These are phyloP conservation scores for Artemisia tridentata DNA, from an alignment of 129 eudicot genomes.

Conservation along the genomic window DNA sequence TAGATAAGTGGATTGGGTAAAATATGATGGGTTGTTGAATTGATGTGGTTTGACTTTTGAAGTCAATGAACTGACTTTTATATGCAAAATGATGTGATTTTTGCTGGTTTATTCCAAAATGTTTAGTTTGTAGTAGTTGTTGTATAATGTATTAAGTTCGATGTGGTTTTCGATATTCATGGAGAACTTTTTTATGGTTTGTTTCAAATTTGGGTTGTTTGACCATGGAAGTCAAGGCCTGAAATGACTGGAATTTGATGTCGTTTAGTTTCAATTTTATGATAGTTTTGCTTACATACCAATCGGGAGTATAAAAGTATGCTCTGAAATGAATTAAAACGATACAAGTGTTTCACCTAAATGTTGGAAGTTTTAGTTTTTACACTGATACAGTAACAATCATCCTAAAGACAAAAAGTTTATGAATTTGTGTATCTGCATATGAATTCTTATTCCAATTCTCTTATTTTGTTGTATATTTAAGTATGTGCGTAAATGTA, in stretches of 20 bases:
- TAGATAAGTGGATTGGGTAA: neutral
- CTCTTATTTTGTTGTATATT: no score
- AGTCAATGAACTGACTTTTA: conserved; percentile 18
- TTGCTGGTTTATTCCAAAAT: neutral
- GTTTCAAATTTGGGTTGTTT: conserved; percentile 14
- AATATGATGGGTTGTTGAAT: no score
- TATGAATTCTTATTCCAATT: no score
- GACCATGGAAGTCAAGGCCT: conserved; percentile 26
- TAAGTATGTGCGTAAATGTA: no score
- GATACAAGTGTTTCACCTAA: neutral
- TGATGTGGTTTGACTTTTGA: conserved; percentile 23
- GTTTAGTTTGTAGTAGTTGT: neutral
- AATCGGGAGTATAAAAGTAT: neutral
- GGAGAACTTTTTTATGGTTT: neutral
- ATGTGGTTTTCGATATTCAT: neutral
- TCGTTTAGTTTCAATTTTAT: neutral
- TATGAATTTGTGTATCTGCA: no score
- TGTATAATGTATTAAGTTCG: neutral
- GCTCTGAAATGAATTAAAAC: neutral
- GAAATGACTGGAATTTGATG: conserved; percentile 9
- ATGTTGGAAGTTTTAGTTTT: neutral
- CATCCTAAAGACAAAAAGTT: no score
- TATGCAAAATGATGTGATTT: conserved; percentile 19
- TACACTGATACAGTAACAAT: no score
- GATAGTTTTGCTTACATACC: neutral